Conservation (phyloP, 768 basidiomycete genomes). For the Collybia mongolica region DNA sequence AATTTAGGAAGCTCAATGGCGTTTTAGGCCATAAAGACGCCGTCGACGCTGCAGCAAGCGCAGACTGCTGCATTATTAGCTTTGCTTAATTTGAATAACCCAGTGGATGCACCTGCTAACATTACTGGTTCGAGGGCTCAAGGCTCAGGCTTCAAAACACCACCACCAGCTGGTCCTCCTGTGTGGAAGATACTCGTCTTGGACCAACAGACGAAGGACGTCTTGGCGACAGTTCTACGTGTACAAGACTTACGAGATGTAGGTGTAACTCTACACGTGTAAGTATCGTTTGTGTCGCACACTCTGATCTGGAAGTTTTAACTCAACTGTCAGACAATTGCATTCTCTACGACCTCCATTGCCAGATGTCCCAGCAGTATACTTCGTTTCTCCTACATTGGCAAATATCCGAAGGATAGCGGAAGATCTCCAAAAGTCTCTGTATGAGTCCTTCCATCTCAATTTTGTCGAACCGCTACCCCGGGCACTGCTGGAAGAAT, state of each 20-base stretch:
- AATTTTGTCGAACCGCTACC: conserved; percentile 95
- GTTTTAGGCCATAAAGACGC: conserved; percentile 27
- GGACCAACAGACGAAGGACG: conserved; percentile 94
- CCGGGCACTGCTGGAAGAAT: conserved; percentile 86
- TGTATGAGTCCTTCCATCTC: conserved; percentile 93
- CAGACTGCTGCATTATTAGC: conserved; percentile 86
- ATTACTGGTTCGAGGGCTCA: conserved; percentile 36
- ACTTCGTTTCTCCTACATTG: conserved; percentile 91
- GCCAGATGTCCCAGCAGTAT: conserved; percentile 94
- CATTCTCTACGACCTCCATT: conserved; percentile 87
- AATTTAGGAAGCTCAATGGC: conserved; percentile 4
- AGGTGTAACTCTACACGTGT: conserved; percentile 98
- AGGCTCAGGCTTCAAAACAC: conserved; percentile 44
- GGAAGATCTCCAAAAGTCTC: conserved; percentile 83
- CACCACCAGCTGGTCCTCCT: conserved; percentile 62
- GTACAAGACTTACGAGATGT: conserved; percentile 97
- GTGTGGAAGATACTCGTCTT: conserved; percentile 97
- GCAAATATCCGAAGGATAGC: conserved; percentile 88
- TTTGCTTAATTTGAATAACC: conserved; percentile 82
- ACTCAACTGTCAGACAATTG: conserved; percentile 64
- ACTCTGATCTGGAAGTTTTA: conserved; percentile 4
- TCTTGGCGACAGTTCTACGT: conserved; percentile 90
- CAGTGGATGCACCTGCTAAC: conserved; percentile 38
- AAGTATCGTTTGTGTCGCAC: conserved; percentile 26
- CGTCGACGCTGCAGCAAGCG: conserved; percentile 76